Evolutionary conservation across 75 land plant genomes (phyloP).

Genomic region (Cunninghamia lanceolata): DNA sequence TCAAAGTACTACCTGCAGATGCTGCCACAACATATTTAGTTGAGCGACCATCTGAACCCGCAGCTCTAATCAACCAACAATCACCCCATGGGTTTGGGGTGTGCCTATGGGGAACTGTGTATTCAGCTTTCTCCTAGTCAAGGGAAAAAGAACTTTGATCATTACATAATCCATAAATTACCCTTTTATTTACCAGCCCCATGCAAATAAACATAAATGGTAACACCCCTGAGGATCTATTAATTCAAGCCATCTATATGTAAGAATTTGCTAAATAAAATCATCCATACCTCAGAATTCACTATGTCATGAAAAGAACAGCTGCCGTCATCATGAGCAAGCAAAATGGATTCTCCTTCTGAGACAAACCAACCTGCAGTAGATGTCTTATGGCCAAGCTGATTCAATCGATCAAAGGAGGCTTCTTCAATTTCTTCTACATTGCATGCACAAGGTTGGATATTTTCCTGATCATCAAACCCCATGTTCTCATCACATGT

Average conservation of each 20-base stretch:
- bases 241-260: background rate
- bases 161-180: background rate
- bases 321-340: conserved; percentile 90
- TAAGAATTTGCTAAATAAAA: background rate
- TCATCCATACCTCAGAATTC: conserved; percentile 67
- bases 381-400: conserved; percentile 66
- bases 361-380: conserved; percentile 98
- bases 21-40: conserved; percentile 92
- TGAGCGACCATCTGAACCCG: conserved; percentile 93
- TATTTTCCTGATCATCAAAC: conserved; percentile 54
- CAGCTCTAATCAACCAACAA: conserved; percentile 95
- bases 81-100: conserved; percentile 78
- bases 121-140: conserved; percentile 73
- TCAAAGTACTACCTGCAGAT: conserved; percentile 74
- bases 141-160: background rate
- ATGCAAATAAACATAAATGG: background rate
- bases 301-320: conserved; percentile 84
- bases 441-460: conserved; percentile 9
- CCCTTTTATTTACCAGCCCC: background rate
- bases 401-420: conserved; percentile 31
- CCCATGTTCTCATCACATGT: conserved; percentile 38
- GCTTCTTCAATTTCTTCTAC: conserved; percentile 38
- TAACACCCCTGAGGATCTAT: background rate
- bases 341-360: conserved; percentile 89
- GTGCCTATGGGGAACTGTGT: conserved; percentile 53